phyloP scores from a whole-genome alignment of 2,329 filamentous ascomycete genomes.

The Alternaria metachromatica region DNA sequence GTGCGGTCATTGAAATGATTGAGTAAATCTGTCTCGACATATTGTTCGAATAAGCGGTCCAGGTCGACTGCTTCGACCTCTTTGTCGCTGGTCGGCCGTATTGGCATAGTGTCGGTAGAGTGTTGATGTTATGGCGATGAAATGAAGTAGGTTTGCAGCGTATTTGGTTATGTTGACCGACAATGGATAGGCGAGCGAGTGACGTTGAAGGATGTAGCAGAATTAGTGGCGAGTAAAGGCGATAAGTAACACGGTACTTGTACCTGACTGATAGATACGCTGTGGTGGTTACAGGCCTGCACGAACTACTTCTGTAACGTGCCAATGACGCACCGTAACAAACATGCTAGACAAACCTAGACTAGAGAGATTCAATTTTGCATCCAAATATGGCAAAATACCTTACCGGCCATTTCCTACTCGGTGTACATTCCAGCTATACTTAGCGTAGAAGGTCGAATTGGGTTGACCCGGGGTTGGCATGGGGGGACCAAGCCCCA shows the following conservation, averaged over 20 bases:
- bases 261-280: slow-evolving; percentile 30
- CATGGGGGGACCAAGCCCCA: slow-evolving; percentile 43
- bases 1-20: slow-evolving; percentile 54
- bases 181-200: slow-evolving; percentile 22
- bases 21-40: slow-evolving; percentile 64
- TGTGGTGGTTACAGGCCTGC: slow-evolving; percentile 25
- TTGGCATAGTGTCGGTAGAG: slow-evolving; percentile 39
- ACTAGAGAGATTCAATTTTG: slow-evolving; percentile 47
- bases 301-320: slow-evolving; percentile 30
- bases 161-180: slow-evolving; percentile 22
- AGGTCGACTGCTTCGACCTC: slow-evolving; percentile 62
- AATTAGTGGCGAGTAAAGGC: slow-evolving; percentile 19
- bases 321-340: slow-evolving; percentile 42
- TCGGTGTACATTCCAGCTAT: slow-evolving; percentile 44
- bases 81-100: slow-evolving; percentile 59
- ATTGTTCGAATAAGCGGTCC: slow-evolving; percentile 69
- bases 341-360: slow-evolving; percentile 44
- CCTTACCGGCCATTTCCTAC: slow-evolving; percentile 42
- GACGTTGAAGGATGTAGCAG: slow-evolving; percentile 13
- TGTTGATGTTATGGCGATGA: slow-evolving; percentile 35
- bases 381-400: slow-evolving; percentile 30
- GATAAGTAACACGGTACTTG: slow-evolving; percentile 24
- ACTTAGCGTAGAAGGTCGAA: slow-evolving; percentile 33
- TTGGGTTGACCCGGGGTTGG: slow-evolving; percentile 24
- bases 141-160: slow-evolving; percentile 37